Conservation (phyloP, 2,329 filamentous ascomycete species). For the Lojkania enalia region DNA sequence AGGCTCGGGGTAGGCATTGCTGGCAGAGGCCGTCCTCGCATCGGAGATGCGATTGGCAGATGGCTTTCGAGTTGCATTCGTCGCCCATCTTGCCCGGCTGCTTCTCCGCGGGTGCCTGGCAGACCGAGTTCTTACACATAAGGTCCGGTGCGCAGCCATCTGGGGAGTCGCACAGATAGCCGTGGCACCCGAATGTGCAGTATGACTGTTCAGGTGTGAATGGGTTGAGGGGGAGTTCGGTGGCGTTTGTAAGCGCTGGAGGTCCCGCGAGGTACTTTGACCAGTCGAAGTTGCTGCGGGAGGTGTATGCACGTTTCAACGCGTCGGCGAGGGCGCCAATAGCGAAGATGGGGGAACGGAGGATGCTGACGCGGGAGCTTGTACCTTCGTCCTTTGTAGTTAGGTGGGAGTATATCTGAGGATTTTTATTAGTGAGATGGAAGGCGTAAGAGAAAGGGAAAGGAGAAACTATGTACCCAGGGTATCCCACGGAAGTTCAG, state of each 20-base stretch:
- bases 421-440: constrained; percentile 9
- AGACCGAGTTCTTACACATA: constrained; percentile 39
- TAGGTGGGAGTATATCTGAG: constrained; percentile 36
- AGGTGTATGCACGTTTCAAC: constrained; percentile 24
- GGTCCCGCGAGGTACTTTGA: constrained; percentile 28
- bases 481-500: constrained; percentile 42
- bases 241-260: constrained; percentile 21
- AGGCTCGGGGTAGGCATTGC: constrained; percentile 22
- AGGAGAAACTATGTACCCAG: constrained; percentile 29
- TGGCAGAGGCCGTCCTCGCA: constrained; percentile 28
- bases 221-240: constrained; percentile 30
- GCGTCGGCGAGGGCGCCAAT: constrained; percentile 28
- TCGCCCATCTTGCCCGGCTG: constrained; percentile 34
- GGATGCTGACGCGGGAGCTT: constrained; percentile 24
- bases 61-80: constrained; percentile 31
- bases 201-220: constrained; percentile 31
- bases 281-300: constrained; percentile 40
- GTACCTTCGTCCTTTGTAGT: constrained; percentile 30
- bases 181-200: constrained; percentile 38
- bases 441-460: background rate
- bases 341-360: constrained; percentile 23
- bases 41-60: constrained; percentile 31
- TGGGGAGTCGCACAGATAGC: constrained; percentile 32
- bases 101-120: constrained; percentile 18
- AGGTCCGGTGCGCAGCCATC: constrained; percentile 33